Conservation (phyloP, 2,329 filamentous ascomycete species). For the Tolypocladium amazonense region DNA sequence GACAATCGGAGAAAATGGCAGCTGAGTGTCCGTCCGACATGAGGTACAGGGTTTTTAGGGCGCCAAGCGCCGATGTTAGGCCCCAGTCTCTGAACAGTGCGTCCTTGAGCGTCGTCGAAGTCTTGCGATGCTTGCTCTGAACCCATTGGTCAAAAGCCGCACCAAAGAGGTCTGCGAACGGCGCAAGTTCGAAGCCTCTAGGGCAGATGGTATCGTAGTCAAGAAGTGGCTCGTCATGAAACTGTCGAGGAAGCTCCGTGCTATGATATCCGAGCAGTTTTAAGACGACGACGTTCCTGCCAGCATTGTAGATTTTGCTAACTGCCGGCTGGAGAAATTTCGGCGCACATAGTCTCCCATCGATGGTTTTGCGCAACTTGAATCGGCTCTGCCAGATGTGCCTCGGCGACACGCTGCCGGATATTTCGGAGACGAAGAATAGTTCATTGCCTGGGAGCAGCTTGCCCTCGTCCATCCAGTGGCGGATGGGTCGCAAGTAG, state of each 20-base stretch:
- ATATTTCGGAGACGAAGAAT: constrained; percentile 62
- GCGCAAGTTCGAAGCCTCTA: constrained; percentile 36
- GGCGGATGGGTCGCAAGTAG: constrained; percentile 68
- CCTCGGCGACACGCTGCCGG: constrained; percentile 44
- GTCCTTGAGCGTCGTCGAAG: constrained; percentile 53
- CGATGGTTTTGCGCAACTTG: constrained; percentile 48
- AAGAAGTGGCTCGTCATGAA: constrained; percentile 33
- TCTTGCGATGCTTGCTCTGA: constrained; percentile 58
- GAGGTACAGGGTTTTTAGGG: constrained; percentile 64
- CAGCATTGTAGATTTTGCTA: constrained; percentile 69
- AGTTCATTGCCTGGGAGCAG: constrained; percentile 53
- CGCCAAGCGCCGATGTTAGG: constrained; percentile 52
- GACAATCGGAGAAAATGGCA: constrained; percentile 50
- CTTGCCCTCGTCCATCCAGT: constrained; percentile 77
- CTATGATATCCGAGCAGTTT: constrained; percentile 53
- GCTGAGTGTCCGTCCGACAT: constrained; percentile 62
- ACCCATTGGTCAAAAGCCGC: constrained; percentile 68
- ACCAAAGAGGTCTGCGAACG: constrained; percentile 67
- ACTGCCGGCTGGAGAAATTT: constrained; percentile 62
- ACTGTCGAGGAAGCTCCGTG: constrained; percentile 15
- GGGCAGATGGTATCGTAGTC: constrained; percentile 47
- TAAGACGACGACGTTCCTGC: constrained; percentile 82
- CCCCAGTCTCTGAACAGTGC: constrained; percentile 60
- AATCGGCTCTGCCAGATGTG: constrained; percentile 72
- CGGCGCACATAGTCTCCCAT: constrained; percentile 57